Percentiles rank a stretch among this genome's conserved stretches.
Evolutionary conservation across 2,329 filamentous ascomycete species (phyloP).

Genomic region (Remersonia thermophila): DNA sequence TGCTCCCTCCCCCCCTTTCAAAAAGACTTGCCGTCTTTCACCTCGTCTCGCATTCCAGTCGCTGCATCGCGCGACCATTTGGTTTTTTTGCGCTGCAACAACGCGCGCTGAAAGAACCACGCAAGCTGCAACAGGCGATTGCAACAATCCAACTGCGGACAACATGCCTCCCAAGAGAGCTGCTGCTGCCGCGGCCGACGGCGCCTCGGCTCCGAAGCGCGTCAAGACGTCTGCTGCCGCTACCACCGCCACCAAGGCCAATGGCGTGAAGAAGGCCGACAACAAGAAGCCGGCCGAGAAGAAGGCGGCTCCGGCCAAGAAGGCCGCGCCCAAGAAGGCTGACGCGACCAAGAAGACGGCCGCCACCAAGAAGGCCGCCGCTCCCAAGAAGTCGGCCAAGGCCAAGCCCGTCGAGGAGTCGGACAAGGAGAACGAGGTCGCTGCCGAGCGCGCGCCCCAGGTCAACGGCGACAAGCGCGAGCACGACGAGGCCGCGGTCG

Average conservation of each 20-base stretch:
- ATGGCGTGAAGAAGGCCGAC: conserved; percentile 11
- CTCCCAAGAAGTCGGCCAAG: conserved; percentile 12
- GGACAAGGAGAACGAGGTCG: conserved; percentile 19
- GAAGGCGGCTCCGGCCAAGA: conserved; percentile 14
- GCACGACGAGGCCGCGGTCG: conserved; percentile 9
- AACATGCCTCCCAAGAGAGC: conserved; percentile 16
- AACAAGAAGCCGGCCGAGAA: conserved; percentile 11
- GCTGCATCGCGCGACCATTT: no score
- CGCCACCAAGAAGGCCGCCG: conserved; percentile 7
- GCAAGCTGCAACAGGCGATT: no score
- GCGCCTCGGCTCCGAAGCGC: conserved; percentile 6
- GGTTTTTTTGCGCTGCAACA: no score
- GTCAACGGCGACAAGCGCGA: conserved; percentile 19
- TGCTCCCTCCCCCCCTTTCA: no score
- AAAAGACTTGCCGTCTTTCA: no score
- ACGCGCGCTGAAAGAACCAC: no score
- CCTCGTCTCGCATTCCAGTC: no score
- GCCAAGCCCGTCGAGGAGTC: conserved; percentile 9
- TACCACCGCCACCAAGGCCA: conserved; percentile 12
- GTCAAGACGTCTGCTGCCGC: conserved; percentile 8
- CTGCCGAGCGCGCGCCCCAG: conserved; percentile 14
- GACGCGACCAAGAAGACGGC: conserved; percentile 9
- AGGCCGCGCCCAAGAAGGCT: conserved; percentile 9
- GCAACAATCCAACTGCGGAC: no score
- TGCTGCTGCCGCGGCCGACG: conserved; percentile 6